Evolutionary conservation across 2,329 filamentous ascomycete species (phyloP), one percentile per base, ranked within the genome.

Genomic region (Penicillium freii): DNA sequence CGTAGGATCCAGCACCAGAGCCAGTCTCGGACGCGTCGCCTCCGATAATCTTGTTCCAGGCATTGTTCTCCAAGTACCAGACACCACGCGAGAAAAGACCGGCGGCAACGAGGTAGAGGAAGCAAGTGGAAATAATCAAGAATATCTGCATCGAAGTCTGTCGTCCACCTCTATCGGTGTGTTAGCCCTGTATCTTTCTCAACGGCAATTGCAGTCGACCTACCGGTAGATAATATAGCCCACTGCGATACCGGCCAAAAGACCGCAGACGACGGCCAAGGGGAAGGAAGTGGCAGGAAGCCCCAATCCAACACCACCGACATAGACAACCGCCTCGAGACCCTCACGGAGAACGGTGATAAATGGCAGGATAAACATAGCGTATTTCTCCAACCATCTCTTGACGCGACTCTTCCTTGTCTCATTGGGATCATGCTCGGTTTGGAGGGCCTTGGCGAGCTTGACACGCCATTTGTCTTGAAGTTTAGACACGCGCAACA

Each of bases 331-430:
- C 0, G 89, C 90, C 72, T 96, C 92, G 31, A 96, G 83, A 3
- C 91, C 92, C 73, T 96, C 91, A 36, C 92, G 82, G 15, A 96
- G 77, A n/a, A 94, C 88, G 0, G 91, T 96, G 70, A 96, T 82
- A 74, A 96, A 95, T 1, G 92, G 92, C 54, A 96, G 78, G 45
- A 90, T 75, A 72, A 95, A 94, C 88, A 96, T 91, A 69, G 87
- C 85, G 70, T 96, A 94, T 73, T 89, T 91, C 73, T 92, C 87
- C 21, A 81, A 75, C 77, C 84, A 89, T 54, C 78, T 75, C 74
- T 88, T 88, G 61, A 92, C 74, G 5, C 76, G 76, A 5, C 71
- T 75, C 17, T 72, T 73, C 3, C 72, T 67, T 11, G 73, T 73
- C 13, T 71, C 71, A n/a, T 71, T 71, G 36, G 73, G 69, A 31